Percentiles rank a stretch among this genome's conserved stretches.
Evolutionary conservation across 2,329 filamentous ascomycete genomes (phyloP).

Genomic region (Didymella keratinophila): DNA sequence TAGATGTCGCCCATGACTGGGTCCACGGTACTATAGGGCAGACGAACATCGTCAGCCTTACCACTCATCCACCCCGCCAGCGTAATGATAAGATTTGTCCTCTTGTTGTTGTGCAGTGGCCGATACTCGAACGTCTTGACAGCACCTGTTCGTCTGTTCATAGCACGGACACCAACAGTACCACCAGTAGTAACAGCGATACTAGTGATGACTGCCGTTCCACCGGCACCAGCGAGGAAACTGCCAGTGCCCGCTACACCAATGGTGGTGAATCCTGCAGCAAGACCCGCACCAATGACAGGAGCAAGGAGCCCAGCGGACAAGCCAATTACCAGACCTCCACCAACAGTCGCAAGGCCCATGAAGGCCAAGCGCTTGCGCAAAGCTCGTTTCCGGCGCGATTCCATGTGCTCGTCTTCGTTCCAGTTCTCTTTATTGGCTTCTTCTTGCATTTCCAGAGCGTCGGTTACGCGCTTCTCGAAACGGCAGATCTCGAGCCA

Average conservation of each 20-base stretch:
- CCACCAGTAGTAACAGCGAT: slow-evolving; percentile 85
- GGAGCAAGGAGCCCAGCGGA: slow-evolving; percentile 92
- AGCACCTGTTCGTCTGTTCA: slow-evolving; percentile 85
- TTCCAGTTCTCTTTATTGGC: slow-evolving; percentile 98
- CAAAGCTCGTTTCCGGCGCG: slow-evolving; percentile 78
- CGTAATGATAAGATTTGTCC: slow-evolving; percentile 93
- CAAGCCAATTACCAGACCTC: slow-evolving; percentile 91
- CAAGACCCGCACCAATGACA: slow-evolving; percentile 91
- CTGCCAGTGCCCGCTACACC: slow-evolving; percentile 87
- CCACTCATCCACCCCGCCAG: slow-evolving; percentile 98
- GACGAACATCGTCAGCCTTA: slow-evolving; percentile 92
- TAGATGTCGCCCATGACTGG: slow-evolving; percentile 98
- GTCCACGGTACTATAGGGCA: slow-evolving; percentile 96
- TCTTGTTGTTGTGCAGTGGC: slow-evolving; percentile 96
- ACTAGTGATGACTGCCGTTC: slow-evolving; percentile 92
- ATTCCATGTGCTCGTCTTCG: slow-evolving; percentile 92
- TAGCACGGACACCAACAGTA: slow-evolving; percentile 84
- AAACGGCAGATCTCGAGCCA: slow-evolving; percentile 97
- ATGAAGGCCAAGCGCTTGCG: slow-evolving; percentile 91
- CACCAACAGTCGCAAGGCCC: slow-evolving; percentile 95
- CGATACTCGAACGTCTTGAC: slow-evolving; percentile 98
- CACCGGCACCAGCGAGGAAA: slow-evolving; percentile 90
- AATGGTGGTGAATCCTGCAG: slow-evolving; percentile 93
- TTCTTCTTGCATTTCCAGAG: slow-evolving; percentile 95
- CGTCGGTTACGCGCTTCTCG: slow-evolving; percentile 95